Conservation (phyloP, 768 basidiomycete genomes). For the Cystobasidium tubakii region DNA sequence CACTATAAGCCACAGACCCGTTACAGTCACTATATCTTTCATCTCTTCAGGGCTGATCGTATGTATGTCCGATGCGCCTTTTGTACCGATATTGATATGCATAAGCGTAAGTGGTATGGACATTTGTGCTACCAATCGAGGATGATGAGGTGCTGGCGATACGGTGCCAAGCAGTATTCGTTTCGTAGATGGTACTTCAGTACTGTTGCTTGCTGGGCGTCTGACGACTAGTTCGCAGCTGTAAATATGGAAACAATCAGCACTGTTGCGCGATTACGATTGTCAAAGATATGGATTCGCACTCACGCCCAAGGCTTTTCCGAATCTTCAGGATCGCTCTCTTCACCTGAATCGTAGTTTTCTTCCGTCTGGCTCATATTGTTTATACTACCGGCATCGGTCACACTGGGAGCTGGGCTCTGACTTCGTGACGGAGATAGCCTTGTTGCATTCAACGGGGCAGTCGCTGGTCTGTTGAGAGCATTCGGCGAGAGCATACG, state of each 20-base stretch:
- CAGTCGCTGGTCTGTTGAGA: background rate
- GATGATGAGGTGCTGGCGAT: conserved; percentile 89
- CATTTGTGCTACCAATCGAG: conserved; percentile 83
- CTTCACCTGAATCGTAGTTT: conserved; percentile 56
- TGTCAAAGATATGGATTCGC: no score
- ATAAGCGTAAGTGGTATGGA: conserved; percentile 85
- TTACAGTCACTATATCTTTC: conserved; percentile 37
- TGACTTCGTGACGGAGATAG: background rate
- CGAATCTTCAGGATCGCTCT: conserved; percentile 90
- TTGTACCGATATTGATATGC: conserved; percentile 54
- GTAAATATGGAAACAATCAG: background rate
- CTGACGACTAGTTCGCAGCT: conserved; percentile 31
- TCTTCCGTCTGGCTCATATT: conserved; percentile 38
- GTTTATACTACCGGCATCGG: background rate
- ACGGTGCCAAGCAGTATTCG: conserved; percentile 71
- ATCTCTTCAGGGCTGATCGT: conserved; percentile 34
- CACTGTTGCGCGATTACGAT: background rate
- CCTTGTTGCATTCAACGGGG: background rate
- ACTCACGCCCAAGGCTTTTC: conserved; percentile 89
- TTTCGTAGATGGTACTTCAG: background rate
- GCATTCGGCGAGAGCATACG: conserved; percentile 3
- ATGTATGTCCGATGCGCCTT: background rate
- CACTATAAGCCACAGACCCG: conserved; percentile 36
- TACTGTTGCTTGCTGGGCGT: background rate
- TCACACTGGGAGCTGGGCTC: background rate